Evolutionary conservation across 2,329 filamentous ascomycete genomes (phyloP).

Genomic region (Annulohypoxylon truncatum): DNA sequence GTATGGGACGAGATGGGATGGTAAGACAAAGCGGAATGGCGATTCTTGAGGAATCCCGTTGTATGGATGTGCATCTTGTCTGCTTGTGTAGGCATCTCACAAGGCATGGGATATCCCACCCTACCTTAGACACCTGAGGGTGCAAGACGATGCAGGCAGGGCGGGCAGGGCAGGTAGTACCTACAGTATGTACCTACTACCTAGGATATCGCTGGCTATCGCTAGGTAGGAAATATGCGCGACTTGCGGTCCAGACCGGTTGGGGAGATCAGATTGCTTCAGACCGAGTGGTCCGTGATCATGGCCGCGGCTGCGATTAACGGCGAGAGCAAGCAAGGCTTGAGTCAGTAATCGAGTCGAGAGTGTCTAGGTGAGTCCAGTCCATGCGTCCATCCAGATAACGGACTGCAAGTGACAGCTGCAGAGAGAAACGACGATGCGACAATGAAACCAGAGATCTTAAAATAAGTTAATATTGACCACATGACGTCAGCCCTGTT

Average conservation of each 20-base stretch:
- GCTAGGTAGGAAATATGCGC: constrained; percentile 8
- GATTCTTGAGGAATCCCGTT: constrained; percentile 18
- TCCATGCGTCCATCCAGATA: not conserved
- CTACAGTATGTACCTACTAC: constrained; percentile 5
- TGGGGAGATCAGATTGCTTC: constrained; percentile 17
- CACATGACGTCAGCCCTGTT: constrained; percentile 30
- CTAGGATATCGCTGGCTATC: too few species aligned
- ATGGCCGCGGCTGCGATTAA: not conserved
- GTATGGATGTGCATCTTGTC: not conserved
- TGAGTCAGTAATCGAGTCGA: constrained; percentile 1
- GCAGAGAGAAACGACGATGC: not conserved
- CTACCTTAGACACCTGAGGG: constrained; percentile 1
- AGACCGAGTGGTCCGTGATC: constrained; percentile 18
- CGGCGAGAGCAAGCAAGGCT: constrained; percentile 1
- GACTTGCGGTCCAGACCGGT: constrained; percentile 35
- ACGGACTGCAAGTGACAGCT: not conserved
- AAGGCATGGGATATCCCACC: constrained; percentile 28
- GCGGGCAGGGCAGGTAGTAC: constrained; percentile 19
- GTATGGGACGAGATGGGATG: constrained; percentile 9
- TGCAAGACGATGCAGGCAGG: constrained; percentile 26
- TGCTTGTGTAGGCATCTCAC: not conserved
- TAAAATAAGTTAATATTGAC: constrained; percentile 31
- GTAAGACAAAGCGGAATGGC: constrained; percentile 32
- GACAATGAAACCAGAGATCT: constrained; percentile 19
- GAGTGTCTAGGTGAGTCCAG: not conserved